Evolutionary conservation across 441 rosid genomes (phyloP), one percentile per base, ranked within the genome.

Genomic region (Populus hybrid): DNA sequence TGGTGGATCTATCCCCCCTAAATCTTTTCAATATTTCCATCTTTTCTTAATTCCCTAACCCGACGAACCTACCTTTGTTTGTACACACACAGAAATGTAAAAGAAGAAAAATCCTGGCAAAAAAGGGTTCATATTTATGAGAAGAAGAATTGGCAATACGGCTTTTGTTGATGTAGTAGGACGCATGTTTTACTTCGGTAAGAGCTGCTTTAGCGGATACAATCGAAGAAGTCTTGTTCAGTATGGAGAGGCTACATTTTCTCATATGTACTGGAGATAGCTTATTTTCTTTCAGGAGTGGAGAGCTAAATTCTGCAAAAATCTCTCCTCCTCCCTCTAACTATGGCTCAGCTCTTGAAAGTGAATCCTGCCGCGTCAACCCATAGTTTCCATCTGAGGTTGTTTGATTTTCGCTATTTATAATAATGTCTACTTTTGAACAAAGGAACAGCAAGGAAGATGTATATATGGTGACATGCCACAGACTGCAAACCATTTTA

Each of bases 371-470:
- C 80, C 91, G 83, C 10, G 98, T 86, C 80, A 93, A 81, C 83
- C 81, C 88, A 81, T 97, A 90, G 80, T 77, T 85, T 73, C 69
- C 86, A 53, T 80, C 88, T 1, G 69, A 35, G 1, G 70, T 81
- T 6, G 79, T 71, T 80, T 79, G 85, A 80, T 78, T 74, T 67
- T 79, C 94, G 23, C 73, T 81, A 78, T 76, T 79, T 77, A 80
- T 81, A 28, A 80, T 81, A 24, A 76, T 71, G 7, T 70, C 38
- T 61, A 85, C 94, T 89, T 93, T 97, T 77, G 99, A 91, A 85
- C 97, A 93, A 42, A 94, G 98, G 91, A 96, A 94, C 92, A 94
- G 90, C 87, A 96, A 94, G 42, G 98, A 96, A 67, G 98, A 87
- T 30, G 90, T 86, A 86, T 92, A 96, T 85, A 91, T 94, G 26